phyloP scores from a whole-genome alignment of 2,329 filamentous ascomycete genomes.

The Neophaeococcomyces mojaviensis region DNA sequence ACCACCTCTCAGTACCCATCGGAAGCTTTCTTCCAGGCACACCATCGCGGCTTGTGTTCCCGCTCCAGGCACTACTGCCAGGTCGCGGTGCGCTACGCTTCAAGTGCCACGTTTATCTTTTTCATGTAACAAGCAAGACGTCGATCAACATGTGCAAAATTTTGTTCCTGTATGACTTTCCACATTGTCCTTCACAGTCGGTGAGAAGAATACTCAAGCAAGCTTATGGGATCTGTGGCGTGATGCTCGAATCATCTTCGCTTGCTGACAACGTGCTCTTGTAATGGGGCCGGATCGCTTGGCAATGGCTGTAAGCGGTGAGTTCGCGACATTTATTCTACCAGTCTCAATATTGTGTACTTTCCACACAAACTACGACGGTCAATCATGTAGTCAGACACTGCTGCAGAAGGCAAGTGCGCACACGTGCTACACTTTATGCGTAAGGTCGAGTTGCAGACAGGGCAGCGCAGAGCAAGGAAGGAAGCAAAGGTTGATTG shows the following conservation, averaged over 20 bases:
- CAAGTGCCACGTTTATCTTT: not conserved
- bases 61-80: not conserved
- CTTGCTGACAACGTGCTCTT: conserved; percentile 5
- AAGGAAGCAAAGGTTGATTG: too few relatives aligned
- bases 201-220: not conserved
- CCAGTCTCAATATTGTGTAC: too few relatives aligned
- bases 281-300: not conserved
- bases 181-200: not conserved
- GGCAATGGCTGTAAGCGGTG: not conserved
- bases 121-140: not conserved
- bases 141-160: not conserved
- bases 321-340: not conserved
- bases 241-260: conserved; percentile 4
- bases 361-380: too few relatives aligned
- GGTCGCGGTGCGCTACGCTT: not conserved
- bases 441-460: too few relatives aligned
- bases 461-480: too few relatives aligned
- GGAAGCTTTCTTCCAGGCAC: not conserved
- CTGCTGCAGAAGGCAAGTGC: too few relatives aligned
- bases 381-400: too few relatives aligned
- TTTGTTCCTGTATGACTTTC: not conserved
- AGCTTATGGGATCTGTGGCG: not conserved
- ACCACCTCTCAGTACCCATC: not conserved
- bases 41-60: not conserved
- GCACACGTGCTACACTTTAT: too few relatives aligned